Base-by-base conservation (phyloP, 129 eudicot genomes). In the Flaveria trinervia region DNA sequence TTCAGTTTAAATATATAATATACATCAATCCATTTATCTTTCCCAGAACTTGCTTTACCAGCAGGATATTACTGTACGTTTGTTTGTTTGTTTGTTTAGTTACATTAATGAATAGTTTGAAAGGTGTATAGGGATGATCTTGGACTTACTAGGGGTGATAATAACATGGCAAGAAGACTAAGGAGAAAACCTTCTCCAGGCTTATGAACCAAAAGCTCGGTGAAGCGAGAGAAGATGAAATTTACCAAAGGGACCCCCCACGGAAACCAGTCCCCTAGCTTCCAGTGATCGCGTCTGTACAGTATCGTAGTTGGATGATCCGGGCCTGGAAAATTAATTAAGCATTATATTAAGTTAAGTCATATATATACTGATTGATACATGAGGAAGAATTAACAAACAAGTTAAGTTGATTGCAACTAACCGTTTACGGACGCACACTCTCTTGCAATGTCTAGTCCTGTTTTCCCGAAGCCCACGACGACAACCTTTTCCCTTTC, bases 401-500 rank as follows among this genome's bases (percentile, higher is more conserved):
- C 41, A 36, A 36, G 41, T 36, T 36, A 5, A 0, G 41, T 36
- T 36, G 41, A 36, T 36, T 36, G 41, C 41, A 5, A 36, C 82
- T 57, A 15, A 87, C 92, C 92, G 36, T 89, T 85, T 11, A 79
- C 72, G 0, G 76, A 11, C 0, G 92, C 78, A 79, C 89, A 86
- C 30, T 90, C 87, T 71, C 85, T 68, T 15, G 93, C 84, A 33
- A 90, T 82, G 25, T 90, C 96, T 5, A 90, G 55, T 26, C 82
- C 96, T 8, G 86, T 65, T 80, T 88, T 90, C 57, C 79, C 81
- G n/a, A 80, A 79, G 17, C 96, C 93, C 16, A 86, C 91, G 16
- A 90, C 86, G 7, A 80, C 65, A 16, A 88, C 86, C 30, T 14
- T 57, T 90, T 90, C 18, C 86, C 93, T 66, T 73, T 70, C 36